Conservation (phyloP, 1,139 yeast genomes). For the Zygotorulaspora mrakii region DNA sequence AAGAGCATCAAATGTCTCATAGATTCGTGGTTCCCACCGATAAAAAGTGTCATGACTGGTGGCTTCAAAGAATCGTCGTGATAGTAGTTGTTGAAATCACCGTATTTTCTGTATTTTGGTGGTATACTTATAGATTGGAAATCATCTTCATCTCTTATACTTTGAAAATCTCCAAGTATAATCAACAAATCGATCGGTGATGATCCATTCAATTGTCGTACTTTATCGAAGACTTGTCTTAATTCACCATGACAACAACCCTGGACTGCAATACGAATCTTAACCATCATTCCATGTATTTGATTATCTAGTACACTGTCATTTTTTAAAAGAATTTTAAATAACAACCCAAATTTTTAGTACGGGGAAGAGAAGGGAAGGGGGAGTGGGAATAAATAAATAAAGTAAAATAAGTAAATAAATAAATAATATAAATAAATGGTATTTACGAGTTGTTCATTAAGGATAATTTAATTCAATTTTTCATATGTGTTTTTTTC, state of each 20-base stretch:
- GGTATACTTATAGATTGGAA: constrained; percentile 63
- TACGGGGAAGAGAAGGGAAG: too few species aligned
- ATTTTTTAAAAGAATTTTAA: too few species aligned
- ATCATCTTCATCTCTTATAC: constrained; percentile 63
- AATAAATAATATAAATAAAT: constrained; percentile 2
- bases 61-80: constrained; percentile 52
- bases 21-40: constrained; percentile 96
- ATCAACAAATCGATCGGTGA: constrained; percentile 58
- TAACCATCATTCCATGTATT: too few species aligned
- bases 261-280: constrained; percentile 58
- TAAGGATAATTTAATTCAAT: too few species aligned
- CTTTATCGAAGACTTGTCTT: constrained; percentile 50
- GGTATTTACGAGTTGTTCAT: background rate
- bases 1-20: constrained; percentile 72
- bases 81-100: constrained; percentile 78
- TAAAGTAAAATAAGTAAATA: constrained; percentile 11
- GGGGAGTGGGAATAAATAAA: constrained; percentile 10
- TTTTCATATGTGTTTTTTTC: too few species aligned
- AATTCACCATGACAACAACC: constrained; percentile 95
- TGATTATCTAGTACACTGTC: too few species aligned
- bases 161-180: constrained; percentile 78
- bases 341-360: background rate
- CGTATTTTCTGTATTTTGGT: constrained; percentile 51
- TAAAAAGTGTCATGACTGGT: constrained; percentile 72
- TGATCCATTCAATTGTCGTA: constrained; percentile 25